Conservation (phyloP, 495 filamentous ascomycete species). For the Hyaloscypha finlandica region DNA sequence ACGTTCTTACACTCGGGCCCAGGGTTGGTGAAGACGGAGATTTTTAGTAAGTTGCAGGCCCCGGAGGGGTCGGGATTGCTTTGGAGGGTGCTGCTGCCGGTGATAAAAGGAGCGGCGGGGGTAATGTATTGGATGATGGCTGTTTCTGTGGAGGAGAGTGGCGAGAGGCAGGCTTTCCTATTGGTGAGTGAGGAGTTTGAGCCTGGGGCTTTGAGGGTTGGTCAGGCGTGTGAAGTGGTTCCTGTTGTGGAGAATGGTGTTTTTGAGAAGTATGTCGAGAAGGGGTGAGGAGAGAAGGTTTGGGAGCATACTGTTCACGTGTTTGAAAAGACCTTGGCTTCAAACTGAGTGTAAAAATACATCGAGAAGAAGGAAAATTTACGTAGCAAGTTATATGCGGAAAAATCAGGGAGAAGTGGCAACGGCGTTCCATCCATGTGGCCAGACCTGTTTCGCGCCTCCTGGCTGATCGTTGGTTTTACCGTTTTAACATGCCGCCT, state of each 20-base stretch:
- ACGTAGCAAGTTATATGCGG: too few species aligned
- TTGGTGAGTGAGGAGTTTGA: slow-evolving; percentile 11
- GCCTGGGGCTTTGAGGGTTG: slow-evolving; percentile 6
- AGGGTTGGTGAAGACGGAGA: slow-evolving; percentile 37
- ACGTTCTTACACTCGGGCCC: slow-evolving; percentile 42
- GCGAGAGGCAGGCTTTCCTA: slow-evolving; percentile 12
- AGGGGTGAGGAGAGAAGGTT: slow-evolving; percentile 11
- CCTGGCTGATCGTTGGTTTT: too few species aligned
- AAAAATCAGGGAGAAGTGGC: too few species aligned
- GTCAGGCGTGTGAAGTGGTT: not conserved
- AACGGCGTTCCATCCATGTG: too few species aligned
- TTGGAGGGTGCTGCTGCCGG: not conserved
- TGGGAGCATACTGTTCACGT: slow-evolving; percentile 14
- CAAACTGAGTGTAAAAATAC: too few species aligned
- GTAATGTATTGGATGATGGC: slow-evolving; percentile 3
- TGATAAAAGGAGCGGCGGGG: not conserved
- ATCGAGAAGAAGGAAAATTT: too few species aligned
- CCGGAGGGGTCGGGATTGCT: not conserved
- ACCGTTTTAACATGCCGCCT: too few species aligned
- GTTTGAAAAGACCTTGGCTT: slow-evolving; percentile 32
- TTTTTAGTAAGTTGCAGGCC: not conserved
- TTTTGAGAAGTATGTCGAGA: slow-evolving; percentile 4
- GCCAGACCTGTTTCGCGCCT: too few species aligned
- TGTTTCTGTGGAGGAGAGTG: slow-evolving; percentile 5
- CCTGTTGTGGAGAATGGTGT: not conserved